A percentile compares a stretch with the other conserved stretches of the same genome.
phyloP scores from a whole-genome alignment of 345 rosid genomes.

The Garcia nutans region DNA sequence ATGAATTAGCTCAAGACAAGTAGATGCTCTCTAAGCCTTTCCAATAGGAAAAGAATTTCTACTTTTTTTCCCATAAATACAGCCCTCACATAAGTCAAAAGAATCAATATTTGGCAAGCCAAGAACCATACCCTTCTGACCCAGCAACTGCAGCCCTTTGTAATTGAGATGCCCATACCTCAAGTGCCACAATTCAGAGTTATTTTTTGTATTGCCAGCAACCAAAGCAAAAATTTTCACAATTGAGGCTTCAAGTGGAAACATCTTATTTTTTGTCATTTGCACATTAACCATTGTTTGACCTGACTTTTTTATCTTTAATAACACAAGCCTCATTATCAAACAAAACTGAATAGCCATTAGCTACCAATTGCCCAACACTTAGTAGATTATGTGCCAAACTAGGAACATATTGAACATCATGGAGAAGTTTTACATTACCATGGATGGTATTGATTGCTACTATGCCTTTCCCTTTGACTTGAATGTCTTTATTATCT shows the following conservation, averaged over 20 bases:
- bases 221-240: background rate
- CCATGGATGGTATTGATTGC: background rate
- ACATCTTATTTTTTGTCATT: background rate
- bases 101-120: background rate
- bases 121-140: conserved; percentile 9
- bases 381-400: too few relatives aligned
- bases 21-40: background rate
- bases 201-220: background rate
- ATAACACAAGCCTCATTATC: background rate
- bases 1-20: background rate
- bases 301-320: background rate
- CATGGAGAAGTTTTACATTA: background rate
- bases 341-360: background rate
- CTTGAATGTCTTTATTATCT: background rate
- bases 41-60: conserved; percentile 5
- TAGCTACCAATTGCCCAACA: too few relatives aligned
- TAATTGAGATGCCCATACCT: conserved; percentile 2
- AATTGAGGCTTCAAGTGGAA: background rate
- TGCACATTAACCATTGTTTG: background rate
- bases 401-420: too few relatives aligned
- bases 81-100: background rate
- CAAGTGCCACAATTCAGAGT: conserved; percentile 4
- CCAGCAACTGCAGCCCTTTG: conserved; percentile 2
- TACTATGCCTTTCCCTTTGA: background rate
- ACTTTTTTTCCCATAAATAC: background rate